phyloP scores from a whole-genome alignment of 164 flowering plant genomes.

The Brasenia schreberi region DNA sequence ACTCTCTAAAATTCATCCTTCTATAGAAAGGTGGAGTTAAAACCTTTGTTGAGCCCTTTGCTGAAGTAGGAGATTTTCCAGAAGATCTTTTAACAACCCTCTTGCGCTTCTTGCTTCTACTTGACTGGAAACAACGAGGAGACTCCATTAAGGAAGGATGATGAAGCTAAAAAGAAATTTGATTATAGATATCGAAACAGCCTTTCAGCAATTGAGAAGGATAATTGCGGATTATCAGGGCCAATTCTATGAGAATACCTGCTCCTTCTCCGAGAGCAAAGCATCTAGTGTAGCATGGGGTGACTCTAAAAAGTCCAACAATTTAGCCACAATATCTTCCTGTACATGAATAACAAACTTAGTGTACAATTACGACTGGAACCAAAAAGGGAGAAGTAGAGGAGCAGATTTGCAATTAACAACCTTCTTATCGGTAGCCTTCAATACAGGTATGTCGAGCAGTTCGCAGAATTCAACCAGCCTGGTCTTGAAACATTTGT shows the following conservation, averaged over 20 bases:
- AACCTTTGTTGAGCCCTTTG: constrained; percentile 58
- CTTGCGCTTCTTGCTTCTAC: constrained; percentile 55
- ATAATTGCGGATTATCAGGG: too few relatives aligned
- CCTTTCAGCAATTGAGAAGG: neutral
- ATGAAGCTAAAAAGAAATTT: neutral
- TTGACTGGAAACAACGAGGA: constrained; percentile 27
- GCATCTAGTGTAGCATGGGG: constrained; percentile 66
- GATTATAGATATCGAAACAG: neutral
- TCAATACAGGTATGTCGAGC: constrained; percentile 61
- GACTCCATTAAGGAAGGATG: neutral
- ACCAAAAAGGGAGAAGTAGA: neutral
- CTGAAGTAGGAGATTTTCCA: constrained; percentile 26
- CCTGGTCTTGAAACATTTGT: constrained; percentile 66
- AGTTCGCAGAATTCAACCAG: constrained; percentile 74
- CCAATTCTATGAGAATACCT: constrained; percentile 20
- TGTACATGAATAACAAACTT: constrained; percentile 16
- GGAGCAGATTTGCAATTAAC: neutral
- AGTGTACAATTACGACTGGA: neutral
- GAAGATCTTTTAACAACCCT: constrained; percentile 32
- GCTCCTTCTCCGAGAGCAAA: constrained; percentile 65
- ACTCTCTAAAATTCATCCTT: too few relatives aligned
- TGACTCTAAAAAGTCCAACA: constrained; percentile 69
- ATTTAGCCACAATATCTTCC: constrained; percentile 73
- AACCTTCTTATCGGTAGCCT: constrained; percentile 70
- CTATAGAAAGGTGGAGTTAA: neutral